Conservation (phyloP, 2,329 filamentous ascomycete genomes). For the Penicillium capsulatum region DNA sequence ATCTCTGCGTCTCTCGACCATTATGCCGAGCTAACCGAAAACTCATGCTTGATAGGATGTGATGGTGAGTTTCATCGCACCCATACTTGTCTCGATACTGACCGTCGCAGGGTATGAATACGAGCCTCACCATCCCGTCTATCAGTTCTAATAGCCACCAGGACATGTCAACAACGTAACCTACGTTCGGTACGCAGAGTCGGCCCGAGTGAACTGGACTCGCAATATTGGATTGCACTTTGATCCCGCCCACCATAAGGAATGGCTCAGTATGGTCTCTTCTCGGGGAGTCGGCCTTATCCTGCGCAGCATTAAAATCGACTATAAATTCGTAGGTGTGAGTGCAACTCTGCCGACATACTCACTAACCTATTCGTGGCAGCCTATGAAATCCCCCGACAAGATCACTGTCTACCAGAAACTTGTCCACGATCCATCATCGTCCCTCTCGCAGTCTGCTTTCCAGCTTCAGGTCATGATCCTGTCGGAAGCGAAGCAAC, state of each 20-base stretch:
- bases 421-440: slow-evolving; percentile 53
- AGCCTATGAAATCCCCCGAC: slow-evolving; percentile 83
- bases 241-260: slow-evolving; percentile 56
- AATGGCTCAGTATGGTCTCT: slow-evolving; percentile 68
- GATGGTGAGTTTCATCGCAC: slow-evolving; percentile 39
- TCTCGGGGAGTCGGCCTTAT: slow-evolving; percentile 68
- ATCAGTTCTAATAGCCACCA: slow-evolving; percentile 27
- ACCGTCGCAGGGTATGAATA: slow-evolving; percentile 26
- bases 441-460: slow-evolving; percentile 28
- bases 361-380: too few species aligned
- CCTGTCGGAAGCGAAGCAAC: slow-evolving; percentile 68
- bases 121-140: background rate
- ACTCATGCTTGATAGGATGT: slow-evolving; percentile 34
- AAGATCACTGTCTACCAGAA: slow-evolving; percentile 79
- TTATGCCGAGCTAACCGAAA: background rate
- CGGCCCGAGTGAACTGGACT: slow-evolving; percentile 73
- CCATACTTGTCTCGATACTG: slow-evolving; percentile 4
- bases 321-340: slow-evolving; percentile 77
- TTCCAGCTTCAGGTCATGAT: slow-evolving; percentile 57
- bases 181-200: slow-evolving; percentile 80
- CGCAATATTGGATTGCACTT: slow-evolving; percentile 62
- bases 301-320: slow-evolving; percentile 70
- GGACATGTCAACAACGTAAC: slow-evolving; percentile 83
- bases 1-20: background rate
- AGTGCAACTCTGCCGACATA: background rate